Conservation (phyloP, 2,329 filamentous ascomycete genomes). For the Clonostachys chloroleuca region DNA sequence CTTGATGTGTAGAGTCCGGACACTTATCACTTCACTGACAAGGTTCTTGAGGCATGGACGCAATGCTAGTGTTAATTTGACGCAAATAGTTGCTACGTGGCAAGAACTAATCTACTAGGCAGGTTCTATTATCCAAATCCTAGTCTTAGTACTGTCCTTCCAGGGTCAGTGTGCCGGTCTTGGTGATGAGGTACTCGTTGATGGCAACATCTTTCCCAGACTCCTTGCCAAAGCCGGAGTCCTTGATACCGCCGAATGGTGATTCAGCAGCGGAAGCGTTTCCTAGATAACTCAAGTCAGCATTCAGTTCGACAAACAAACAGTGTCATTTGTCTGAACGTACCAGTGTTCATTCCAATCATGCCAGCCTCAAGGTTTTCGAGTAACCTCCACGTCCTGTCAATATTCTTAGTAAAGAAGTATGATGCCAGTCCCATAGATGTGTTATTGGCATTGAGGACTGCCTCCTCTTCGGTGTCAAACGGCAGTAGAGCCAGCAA, state of each 20-base stretch:
- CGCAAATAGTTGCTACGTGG: too few relatives aligned
- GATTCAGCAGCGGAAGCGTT: conserved; percentile 35
- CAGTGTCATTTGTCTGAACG: background rate
- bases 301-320: background rate
- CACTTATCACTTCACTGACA: too few relatives aligned
- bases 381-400: conserved; percentile 33
- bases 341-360: conserved; percentile 28
- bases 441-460: conserved; percentile 59
- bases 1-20: too few relatives aligned
- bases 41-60: too few relatives aligned
- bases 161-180: conserved; percentile 34
- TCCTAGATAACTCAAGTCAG: conserved; percentile 8
- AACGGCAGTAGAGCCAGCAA: conserved; percentile 67
- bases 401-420: conserved; percentile 54
- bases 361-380: conserved; percentile 42
- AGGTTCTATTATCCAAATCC: too few relatives aligned
- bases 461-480: conserved; percentile 65
- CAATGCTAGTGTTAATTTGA: too few relatives aligned
- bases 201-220: conserved; percentile 41
- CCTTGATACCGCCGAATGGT: conserved; percentile 43
- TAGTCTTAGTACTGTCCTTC: too few relatives aligned
- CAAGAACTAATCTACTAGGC: too few relatives aligned
- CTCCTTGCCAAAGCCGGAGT: conserved; percentile 41
- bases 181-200: conserved; percentile 39
- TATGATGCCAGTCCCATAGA: conserved; percentile 70